Evolutionary conservation across 1,284 basidiomycete species (phyloP), one percentile per base, ranked within the genome.

Genomic region (Marasmius oreades): DNA sequence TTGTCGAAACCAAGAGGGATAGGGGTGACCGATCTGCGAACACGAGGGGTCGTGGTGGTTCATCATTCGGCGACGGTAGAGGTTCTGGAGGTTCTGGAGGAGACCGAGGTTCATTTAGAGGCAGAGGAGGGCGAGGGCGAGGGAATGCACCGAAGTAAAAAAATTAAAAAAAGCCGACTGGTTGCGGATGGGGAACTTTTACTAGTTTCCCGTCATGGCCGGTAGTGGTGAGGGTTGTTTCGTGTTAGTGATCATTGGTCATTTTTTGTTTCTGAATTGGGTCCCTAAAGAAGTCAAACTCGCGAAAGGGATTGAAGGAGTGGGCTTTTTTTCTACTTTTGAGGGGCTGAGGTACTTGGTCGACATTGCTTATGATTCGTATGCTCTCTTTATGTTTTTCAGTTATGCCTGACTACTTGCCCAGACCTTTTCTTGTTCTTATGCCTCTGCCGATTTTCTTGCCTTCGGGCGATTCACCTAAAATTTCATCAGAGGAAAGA

Each of bases 1-100:
- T 77, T 58, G 84, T 97, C 44, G 94, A 97, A 80, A 92, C 90
- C 55, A 83, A 92, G 71, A 95, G 93, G 77, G 94, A 95, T 75
- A 82, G 91, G 52, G 82, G 83, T 44, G 92, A 95, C 46, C 76
- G 92, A 53, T 85, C 85, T 5, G 72, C 73, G 6, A 73, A 66
- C 54, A 69, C 77, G 36, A 73, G 78, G 31, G 72, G 82, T 11
- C 78, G 82, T 51, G 79, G 79, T 54, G 70, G 71, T 1, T 76
- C 78, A 26, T 56, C 63, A 20, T 52, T 69, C 3, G 75, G 78
- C 45, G 68, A 69, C 36, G 56, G 68, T 23, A 64, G 64, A 44
- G 65, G 69, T 52, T 31, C 28, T 10, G 62, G 69, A 24, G 66
- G 66, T 33, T 62, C 66, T 47, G 69, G 70, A 59, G 67, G 55